Evolutionary conservation across 2,329 filamentous ascomycete species (phyloP), one percentile per base, ranked within the genome.

Genomic region (Stromatinia cepivora): DNA sequence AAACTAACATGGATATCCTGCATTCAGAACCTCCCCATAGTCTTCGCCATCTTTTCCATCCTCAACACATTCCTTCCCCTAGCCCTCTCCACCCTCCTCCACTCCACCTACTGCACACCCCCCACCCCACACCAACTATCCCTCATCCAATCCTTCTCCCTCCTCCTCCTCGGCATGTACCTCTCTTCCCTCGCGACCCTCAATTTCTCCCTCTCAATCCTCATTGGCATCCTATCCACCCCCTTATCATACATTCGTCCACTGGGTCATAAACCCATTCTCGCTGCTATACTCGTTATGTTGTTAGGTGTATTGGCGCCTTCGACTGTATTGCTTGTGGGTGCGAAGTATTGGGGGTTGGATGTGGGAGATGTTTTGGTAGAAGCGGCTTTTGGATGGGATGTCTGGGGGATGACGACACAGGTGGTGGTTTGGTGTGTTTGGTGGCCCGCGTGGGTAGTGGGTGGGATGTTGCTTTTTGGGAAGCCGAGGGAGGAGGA

Each of bases 391-490:
- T 93, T 95, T 78, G 93, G 92, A 0, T 97, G 93, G 93, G 87
- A 92, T 76, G 88, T 97, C 17, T 93, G 90, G 87, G 92, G 93
- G 1, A 88, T 95, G 85, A 96, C 93, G 82, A 96, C 93, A 1
- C 90, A 92, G 70, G 88, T 97, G 25, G 88, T 96, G 15, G 86
- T 97, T n/a, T 97, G 93, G 92, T 91, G 93, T 78, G 89, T 97
- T 56, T 97, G 94, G 94, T 95, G 93, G 91, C 94, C 94, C 0
- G 93, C 92, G 10, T 97, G 94, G 94, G 79, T 95, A 50, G 86
- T 89, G 9, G 91, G 86, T 2, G 82, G 83, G 70, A 79, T 88
- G 8, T 81, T 86, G 34, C 82, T 88, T 57, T 80, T 87, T 67
- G 85, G 85, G 15, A 72, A 62, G 31, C 77, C 76, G 15, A 54